These are phyloP conservation scores for Erodium moschatum DNA, from an alignment of 441 rosid genomes.

Conservation along the genomic window DNA sequence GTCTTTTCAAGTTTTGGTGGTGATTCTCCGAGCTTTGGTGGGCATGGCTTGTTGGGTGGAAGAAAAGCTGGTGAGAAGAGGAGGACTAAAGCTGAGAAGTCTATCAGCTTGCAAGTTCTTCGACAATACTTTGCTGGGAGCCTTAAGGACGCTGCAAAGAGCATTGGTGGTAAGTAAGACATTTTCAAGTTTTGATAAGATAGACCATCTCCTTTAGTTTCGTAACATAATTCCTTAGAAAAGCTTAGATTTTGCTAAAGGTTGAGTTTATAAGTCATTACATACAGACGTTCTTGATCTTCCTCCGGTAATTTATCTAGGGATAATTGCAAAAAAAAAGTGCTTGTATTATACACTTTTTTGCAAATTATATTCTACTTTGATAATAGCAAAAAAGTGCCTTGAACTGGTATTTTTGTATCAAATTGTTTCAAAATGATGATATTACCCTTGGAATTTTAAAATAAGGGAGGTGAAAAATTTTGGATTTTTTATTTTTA, in stretches of 20 bases:
- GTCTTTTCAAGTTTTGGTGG: constrained; percentile 30
- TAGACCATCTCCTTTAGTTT: not conserved
- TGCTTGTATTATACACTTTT: too few species aligned
- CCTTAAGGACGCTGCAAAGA: constrained; percentile 88
- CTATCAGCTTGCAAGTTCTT: constrained; percentile 62
- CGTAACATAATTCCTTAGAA: not conserved
- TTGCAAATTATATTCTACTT: too few species aligned
- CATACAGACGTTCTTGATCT: too few species aligned
- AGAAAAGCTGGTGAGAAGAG: constrained; percentile 45
- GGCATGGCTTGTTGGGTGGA: constrained; percentile 22
- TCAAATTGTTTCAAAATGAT: too few species aligned
- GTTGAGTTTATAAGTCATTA: too few species aligned
- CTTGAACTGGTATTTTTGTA: too few species aligned
- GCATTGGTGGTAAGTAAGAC: too few species aligned
- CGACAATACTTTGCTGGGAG: constrained; percentile 74
- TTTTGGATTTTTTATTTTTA: too few species aligned
- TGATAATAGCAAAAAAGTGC: too few species aligned
- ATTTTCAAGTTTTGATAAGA: not conserved
- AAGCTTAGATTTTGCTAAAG: not conserved
- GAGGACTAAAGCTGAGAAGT: constrained; percentile 60
- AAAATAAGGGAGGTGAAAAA: too few species aligned
- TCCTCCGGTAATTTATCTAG: not conserved
- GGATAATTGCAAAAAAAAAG: too few species aligned
- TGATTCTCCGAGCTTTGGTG: constrained; percentile 28
- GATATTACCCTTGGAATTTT: too few species aligned